Evolutionary conservation across 2,329 filamentous ascomycete genomes (phyloP).

Genomic region (Phyllosticta citriasiana): DNA sequence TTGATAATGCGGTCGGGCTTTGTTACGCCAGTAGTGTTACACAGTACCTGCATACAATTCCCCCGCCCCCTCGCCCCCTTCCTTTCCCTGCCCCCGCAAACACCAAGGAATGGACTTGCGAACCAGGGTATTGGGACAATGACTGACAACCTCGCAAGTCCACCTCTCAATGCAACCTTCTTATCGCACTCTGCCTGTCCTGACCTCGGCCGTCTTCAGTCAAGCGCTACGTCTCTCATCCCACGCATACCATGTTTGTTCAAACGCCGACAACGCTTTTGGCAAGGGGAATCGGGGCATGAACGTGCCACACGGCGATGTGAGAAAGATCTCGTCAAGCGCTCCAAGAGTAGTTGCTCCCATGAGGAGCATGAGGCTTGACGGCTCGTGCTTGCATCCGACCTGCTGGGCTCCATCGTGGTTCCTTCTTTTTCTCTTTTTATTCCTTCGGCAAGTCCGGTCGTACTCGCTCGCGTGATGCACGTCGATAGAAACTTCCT

Average conservation of each 20-base stretch:
- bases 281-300: neutral
- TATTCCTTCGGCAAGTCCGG: no score
- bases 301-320: neutral
- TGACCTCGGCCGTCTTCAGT: neutral
- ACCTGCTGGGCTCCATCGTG: no score
- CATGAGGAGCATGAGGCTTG: no score
- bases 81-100: neutral
- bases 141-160: neutral
- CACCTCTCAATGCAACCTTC: neutral
- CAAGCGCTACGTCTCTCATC: neutral
- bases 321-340: neutral
- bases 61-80: neutral
- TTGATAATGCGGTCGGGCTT: neutral
- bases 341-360: no score
- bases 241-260: neutral
- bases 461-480: no score
- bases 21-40: neutral
- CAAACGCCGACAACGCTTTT: neutral
- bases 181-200: neutral
- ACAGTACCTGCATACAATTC: neutral
- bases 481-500: no score
- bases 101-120: neutral
- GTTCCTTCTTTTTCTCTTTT: no score
- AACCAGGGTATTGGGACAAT: neutral
- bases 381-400: no score